phyloP scores from a whole-genome alignment of 345 rosid species.

The Dipteronia dyeriana region DNA sequence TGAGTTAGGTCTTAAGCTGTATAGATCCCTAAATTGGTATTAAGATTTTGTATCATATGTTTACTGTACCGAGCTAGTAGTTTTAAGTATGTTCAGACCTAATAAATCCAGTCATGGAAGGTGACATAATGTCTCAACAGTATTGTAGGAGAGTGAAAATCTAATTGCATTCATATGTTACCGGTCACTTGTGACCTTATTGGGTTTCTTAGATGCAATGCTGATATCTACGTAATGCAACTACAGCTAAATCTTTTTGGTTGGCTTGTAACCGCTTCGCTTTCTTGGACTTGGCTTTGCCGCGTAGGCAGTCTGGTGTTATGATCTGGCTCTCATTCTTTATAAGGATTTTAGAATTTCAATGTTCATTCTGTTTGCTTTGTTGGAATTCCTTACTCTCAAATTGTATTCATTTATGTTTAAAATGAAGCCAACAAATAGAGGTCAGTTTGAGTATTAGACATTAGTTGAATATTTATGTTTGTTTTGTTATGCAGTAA shows the following conservation, averaged over 20 bases:
- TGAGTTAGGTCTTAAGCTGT: background rate
- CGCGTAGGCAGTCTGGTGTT: background rate
- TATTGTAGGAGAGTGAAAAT: background rate
- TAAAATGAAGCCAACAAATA: background rate
- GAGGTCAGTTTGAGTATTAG: background rate
- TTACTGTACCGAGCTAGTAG: background rate
- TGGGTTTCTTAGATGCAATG: no score
- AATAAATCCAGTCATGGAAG: background rate
- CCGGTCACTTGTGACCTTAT: no score
- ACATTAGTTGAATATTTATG: background rate
- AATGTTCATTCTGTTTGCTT: background rate
- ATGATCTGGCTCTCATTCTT: background rate
- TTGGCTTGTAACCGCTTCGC: background rate
- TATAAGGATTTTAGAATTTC: background rate
- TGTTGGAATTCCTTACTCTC: background rate
- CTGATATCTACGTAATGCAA: background rate
- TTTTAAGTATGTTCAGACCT: background rate
- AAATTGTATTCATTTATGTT: background rate
- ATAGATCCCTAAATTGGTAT: background rate
- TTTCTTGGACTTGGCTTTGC: background rate
- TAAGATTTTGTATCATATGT: background rate
- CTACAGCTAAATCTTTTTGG: no score
- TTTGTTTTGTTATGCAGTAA: conserved; percentile 40
- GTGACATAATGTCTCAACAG: background rate
- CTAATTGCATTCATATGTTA: background rate